Base-by-base conservation (phyloP, 768 basidiomycete species). In the Suillus cothurnatus region DNA sequence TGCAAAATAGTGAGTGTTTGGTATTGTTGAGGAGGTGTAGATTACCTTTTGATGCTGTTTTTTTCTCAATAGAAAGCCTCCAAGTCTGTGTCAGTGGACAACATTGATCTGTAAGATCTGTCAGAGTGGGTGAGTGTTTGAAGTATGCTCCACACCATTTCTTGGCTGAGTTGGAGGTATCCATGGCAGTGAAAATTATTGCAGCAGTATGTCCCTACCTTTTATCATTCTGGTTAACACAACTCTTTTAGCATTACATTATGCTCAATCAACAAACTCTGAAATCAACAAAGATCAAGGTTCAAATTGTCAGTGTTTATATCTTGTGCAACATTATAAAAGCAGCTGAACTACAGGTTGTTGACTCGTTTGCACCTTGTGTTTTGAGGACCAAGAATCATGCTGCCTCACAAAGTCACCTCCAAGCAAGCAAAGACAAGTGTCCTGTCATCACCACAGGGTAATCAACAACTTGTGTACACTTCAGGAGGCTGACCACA, bases 141-240 rank as follows among this genome's bases (percentile, higher is more conserved):
- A 47, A 47, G 45, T 11, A 47, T 47, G n/a, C 45, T 47, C 45
- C 2, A n/a, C 45, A 47, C 45, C 45, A 2, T 47, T 47, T 47
- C 11, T 47, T 47, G n/a, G 45, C n/a, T n/a, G n/a, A 47, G 2
- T 1, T 47, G 45, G 45, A 47, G 21, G 45, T 47, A 47, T 47
- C 45, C 45, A 47, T 47, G 45, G 45, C 45, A 47, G 45, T 47
- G 45, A 47, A 47, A 47, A 47, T 47, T 47, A 47, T 47, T 47
- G 3, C 2, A 11, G n/a, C n/a, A 47, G 45, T 47, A 47, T 47
- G n/a, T 47, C n/a, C 45, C n/a, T n/a, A n/a, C n/a, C 45, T 47
- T 47, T 47, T 47, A 47, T 47, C 45, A 47, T 47, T 47, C 45
- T 47, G 2, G n/a, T 23, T 47, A 47, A 47, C 45, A 47, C 45